Conservation (phyloP, 306 rosid genomes). For the Amphicarpaea edgeworthii region DNA sequence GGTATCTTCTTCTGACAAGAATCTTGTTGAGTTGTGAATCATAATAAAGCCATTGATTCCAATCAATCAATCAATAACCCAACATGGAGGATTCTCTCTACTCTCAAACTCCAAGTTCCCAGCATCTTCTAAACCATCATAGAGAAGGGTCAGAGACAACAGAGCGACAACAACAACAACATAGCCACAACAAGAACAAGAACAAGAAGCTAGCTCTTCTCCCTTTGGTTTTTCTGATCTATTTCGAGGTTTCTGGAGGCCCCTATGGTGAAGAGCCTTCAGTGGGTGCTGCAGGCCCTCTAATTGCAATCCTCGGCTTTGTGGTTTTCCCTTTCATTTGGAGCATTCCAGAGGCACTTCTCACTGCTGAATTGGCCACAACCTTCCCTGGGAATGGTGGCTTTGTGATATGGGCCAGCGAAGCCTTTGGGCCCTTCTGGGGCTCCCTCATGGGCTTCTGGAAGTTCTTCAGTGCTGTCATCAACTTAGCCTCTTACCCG, state of each 20-base stretch:
- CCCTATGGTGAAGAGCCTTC: constrained; percentile 76
- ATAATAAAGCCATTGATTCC: not conserved
- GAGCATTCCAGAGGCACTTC: constrained; percentile 79
- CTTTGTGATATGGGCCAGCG: constrained; percentile 72
- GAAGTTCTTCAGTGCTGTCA: constrained; percentile 67
- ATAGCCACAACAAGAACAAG: too few species aligned
- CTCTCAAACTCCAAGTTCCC: constrained; percentile 7
- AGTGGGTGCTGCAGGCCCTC: constrained; percentile 64
- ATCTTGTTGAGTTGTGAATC: constrained; percentile 6
- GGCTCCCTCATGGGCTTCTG: constrained; percentile 70
- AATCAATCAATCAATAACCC: not conserved
- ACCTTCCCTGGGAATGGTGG: constrained; percentile 81
- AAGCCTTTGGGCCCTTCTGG: constrained; percentile 86
- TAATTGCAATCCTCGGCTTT: constrained; percentile 65
- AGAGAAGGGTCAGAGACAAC: not conserved
- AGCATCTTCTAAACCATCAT: constrained; percentile 28
- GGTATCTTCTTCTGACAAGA: not conserved
- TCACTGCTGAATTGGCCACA: constrained; percentile 74
- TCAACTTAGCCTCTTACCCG: constrained; percentile 70
- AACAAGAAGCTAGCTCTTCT: constrained; percentile 56
- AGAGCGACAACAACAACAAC: too few species aligned
- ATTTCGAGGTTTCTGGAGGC: constrained; percentile 81
- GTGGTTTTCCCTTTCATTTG: constrained; percentile 67
- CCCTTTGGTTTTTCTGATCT: constrained; percentile 70
- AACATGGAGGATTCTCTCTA: constrained; percentile 29